Conservation (phyloP, 768 basidiomycete genomes). For the Phanerochaete sordida region DNA sequence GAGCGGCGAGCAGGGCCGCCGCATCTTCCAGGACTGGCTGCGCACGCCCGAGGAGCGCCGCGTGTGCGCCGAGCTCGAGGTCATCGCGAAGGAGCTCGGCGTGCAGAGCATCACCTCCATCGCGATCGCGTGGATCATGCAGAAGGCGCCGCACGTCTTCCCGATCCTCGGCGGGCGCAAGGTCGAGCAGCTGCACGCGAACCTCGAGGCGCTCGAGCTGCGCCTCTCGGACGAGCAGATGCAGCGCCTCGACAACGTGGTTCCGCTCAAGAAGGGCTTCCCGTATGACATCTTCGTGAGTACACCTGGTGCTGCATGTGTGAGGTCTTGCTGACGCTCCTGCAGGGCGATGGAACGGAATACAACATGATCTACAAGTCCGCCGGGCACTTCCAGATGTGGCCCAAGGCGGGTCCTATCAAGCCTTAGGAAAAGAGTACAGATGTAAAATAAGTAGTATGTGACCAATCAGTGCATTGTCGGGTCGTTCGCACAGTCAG, state of each 20-base stretch:
- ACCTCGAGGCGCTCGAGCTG: conserved; percentile 47
- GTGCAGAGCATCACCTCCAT: conserved; percentile 31
- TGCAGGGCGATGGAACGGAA: conserved; percentile 29
- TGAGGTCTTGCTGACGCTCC: neutral
- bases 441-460: too few relatives aligned
- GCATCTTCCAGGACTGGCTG: conserved; percentile 35
- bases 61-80: conserved; percentile 42
- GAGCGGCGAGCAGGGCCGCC: conserved; percentile 33
- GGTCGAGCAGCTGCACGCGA: conserved; percentile 45
- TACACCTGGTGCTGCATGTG: neutral
- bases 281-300: conserved; percentile 26
- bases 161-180: conserved; percentile 48
- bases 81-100: conserved; percentile 48
- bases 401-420: neutral
- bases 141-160: conserved; percentile 49
- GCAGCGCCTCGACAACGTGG: conserved; percentile 37
- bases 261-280: conserved; percentile 48
- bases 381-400: neutral
- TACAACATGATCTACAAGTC: neutral
- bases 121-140: conserved; percentile 51
- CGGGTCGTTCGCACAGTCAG: too few relatives aligned
- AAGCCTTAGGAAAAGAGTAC: too few relatives aligned
- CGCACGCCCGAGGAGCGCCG: conserved; percentile 41
- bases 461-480: too few relatives aligned
- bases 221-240: conserved; percentile 42